phyloP scores from a whole-genome alignment of 352 stramenopile genomes.

The Globisporangium sylvaticum region DNA sequence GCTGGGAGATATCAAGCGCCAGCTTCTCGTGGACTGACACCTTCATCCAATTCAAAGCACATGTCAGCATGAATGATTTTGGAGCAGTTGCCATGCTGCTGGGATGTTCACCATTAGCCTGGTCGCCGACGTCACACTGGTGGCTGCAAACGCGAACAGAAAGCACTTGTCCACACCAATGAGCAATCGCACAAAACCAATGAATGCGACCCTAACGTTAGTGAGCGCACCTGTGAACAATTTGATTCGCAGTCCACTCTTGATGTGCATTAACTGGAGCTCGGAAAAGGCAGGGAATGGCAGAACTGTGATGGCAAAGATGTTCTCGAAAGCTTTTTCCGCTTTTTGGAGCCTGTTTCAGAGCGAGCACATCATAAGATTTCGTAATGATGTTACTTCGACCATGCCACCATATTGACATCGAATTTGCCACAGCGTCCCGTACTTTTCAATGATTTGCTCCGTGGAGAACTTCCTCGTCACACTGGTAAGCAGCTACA shows the following conservation, averaged over 20 bases:
- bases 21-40: slow-evolving; percentile 58
- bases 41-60: slow-evolving; percentile 17
- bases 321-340: slow-evolving; percentile 55
- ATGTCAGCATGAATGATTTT: background rate
- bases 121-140: slow-evolving; percentile 23
- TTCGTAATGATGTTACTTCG: background rate
- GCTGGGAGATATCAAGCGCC: slow-evolving; percentile 36
- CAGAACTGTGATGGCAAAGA: slow-evolving; percentile 47
- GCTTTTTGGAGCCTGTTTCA: slow-evolving; percentile 38
- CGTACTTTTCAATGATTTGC: slow-evolving; percentile 43
- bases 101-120: slow-evolving; percentile 43
- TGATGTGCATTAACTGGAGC: slow-evolving; percentile 44
- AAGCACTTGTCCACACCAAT: background rate
- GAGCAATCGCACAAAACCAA: background rate
- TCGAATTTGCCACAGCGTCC: background rate
- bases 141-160: background rate
- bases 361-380: background rate
- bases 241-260: slow-evolving; percentile 32
- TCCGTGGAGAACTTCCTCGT: slow-evolving; percentile 38
- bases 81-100: background rate
- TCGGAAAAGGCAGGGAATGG: slow-evolving; percentile 39
- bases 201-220: background rate
- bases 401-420: background rate
- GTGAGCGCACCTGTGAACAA: slow-evolving; percentile 37
- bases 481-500: slow-evolving; percentile 12